Percentiles rank a stretch among this genome's conserved stretches.
phyloP scores from a whole-genome alignment of 768 basidiomycete species.

The Hygrocybe punicea region DNA sequence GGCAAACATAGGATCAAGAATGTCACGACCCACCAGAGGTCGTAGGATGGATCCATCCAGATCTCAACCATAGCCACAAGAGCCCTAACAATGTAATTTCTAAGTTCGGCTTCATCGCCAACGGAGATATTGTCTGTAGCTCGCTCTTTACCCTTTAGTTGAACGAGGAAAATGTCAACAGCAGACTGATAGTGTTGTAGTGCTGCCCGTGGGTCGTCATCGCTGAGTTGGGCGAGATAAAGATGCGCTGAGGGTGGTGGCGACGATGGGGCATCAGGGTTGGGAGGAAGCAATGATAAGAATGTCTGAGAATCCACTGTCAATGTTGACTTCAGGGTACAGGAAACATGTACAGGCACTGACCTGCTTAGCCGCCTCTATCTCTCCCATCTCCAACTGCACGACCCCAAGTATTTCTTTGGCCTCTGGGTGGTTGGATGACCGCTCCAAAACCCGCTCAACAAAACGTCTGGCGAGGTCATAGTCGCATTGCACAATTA shows the following conservation, averaged over 20 bases:
- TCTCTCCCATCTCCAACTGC: constrained; percentile 74
- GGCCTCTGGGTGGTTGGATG: constrained; percentile 61
- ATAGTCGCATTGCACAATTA: constrained; percentile 83
- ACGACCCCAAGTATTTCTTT: constrained; percentile 79
- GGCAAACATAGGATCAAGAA: neutral
- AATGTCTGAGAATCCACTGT: constrained; percentile 50
- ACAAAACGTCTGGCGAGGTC: constrained; percentile 74
- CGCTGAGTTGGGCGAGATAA: constrained; percentile 83
- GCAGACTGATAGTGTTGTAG: constrained; percentile 78
- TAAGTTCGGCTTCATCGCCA: constrained; percentile 58
- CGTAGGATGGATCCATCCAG: constrained; percentile 90
- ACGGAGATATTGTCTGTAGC: constrained; percentile 38
- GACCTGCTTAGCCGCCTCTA: constrained; percentile 66
- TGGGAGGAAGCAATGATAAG: constrained; percentile 55
- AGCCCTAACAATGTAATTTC: constrained; percentile 68
- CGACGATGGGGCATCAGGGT: constrained; percentile 53
- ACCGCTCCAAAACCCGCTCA: constrained; percentile 60
- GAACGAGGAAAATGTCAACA: constrained; percentile 61
- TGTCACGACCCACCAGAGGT: constrained; percentile 64
- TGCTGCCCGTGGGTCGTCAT: constrained; percentile 70
- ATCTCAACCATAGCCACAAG: constrained; percentile 89
- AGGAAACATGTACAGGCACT: constrained; percentile 3
- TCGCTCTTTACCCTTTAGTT: constrained; percentile 73
- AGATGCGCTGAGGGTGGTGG: constrained; percentile 80
- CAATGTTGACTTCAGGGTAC: neutral